Base-by-base conservation (phyloP, 2,329 filamentous ascomycete species). In the Verruconis gallopava region DNA sequence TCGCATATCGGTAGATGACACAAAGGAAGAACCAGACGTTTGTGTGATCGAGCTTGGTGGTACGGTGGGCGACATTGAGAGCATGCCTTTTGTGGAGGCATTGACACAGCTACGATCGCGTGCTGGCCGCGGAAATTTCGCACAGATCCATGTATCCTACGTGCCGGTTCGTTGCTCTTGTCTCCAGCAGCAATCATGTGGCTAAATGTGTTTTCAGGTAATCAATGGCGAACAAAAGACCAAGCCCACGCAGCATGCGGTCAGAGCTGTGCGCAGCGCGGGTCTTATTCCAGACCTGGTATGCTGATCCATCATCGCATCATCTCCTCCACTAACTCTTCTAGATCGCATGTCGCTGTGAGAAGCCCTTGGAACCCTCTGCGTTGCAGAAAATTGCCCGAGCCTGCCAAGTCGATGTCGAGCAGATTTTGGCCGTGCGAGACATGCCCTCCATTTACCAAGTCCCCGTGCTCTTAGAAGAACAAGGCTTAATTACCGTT, bases 381-480 rank as follows among this genome's bases (percentile, higher is more conserved):
- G 89, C 85, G 1, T 78, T 89, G 38, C 72, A 81, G 48, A 96
- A 98, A 67, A 85, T 98, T 48, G 86, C 89, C 47, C 75, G 77
- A 54, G 85, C 80, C 63, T 96, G 89, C 61, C 85, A 94, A 56
- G 81, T 95, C 37, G 84, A 93, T 42, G 65, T 73, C 9, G 73
- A 86, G 50, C 85, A 95, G 57, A 85, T 96, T 34, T 69, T 96
- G 48, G 82, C 77, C 9, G 88, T 98, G 9, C 80, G 81, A 51
- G 81, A 96, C 59, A 85, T 96, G 62, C 71, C 79, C 15, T 86
- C 86, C 11, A 93, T 84, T 40, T 98, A 98, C 63, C 88, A 94
- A 50, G 89, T 96, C 2, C 91, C 91, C 1, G 70, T 95, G n/a
- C 80, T 96, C 18, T 78, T 96, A 12, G 75, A 89, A 51, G 72